phyloP scores from a whole-genome alignment of 768 basidiomycete species.

The Phaeotremella skinneri region DNA sequence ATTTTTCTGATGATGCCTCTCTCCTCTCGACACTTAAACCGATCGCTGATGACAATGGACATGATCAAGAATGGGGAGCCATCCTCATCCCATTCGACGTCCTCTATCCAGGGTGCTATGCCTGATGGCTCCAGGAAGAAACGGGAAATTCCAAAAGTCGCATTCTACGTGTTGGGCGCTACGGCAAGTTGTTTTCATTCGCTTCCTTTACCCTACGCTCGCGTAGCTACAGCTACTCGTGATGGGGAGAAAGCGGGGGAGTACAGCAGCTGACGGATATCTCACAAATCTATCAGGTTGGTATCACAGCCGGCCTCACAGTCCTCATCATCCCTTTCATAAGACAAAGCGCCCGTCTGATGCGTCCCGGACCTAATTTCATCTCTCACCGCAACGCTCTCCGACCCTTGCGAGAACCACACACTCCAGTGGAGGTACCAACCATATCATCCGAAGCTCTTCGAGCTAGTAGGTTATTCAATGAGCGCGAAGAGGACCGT shows the following conservation, averaged over 20 bases:
- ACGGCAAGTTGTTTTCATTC: slow-evolving; percentile 28
- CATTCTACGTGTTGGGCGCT: slow-evolving; percentile 38
- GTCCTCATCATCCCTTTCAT: slow-evolving; percentile 33
- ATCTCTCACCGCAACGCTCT: slow-evolving; percentile 8
- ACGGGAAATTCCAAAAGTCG: slow-evolving; percentile 37
- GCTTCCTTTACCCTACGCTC: too few species aligned
- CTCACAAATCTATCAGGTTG: slow-evolving; percentile 24
- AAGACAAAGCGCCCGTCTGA: slow-evolving; percentile 27
- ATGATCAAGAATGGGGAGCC: too few species aligned
- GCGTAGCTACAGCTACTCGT: too few species aligned
- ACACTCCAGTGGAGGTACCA: too few species aligned
- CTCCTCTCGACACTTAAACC: too few species aligned
- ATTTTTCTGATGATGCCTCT: too few species aligned
- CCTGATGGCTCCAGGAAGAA: slow-evolving; percentile 8
- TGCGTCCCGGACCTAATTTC: slow-evolving; percentile 19
- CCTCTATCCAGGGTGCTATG: too few species aligned
- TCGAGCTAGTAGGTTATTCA: slow-evolving; percentile 20
- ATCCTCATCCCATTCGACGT: too few species aligned
- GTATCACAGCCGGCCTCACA: slow-evolving; percentile 34
- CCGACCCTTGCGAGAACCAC: not conserved
- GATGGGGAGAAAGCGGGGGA: too few species aligned
- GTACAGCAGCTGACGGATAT: not conserved
- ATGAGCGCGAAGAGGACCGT: slow-evolving; percentile 25
- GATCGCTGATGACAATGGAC: too few species aligned
- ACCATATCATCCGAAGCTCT: slow-evolving; percentile 2